These are phyloP conservation scores for Corylus heterophylla DNA, from an alignment of 306 rosid species.

Conservation along the genomic window DNA sequence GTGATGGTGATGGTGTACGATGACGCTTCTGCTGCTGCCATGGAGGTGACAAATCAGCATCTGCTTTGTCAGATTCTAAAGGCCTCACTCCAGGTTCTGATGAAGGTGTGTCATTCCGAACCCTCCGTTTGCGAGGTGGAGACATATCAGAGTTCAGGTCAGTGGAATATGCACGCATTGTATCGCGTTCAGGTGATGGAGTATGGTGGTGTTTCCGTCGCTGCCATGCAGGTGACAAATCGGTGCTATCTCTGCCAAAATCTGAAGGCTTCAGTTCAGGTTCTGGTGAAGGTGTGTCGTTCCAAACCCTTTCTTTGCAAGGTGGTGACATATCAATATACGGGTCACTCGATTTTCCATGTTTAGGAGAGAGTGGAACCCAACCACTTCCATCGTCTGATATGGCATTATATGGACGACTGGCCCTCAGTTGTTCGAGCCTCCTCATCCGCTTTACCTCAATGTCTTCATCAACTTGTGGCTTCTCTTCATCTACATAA, in stretches of 20 bases:
- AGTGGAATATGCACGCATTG: no score
- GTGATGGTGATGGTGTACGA: background rate
- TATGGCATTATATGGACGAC: conserved; percentile 60
- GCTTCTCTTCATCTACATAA: conserved; percentile 64
- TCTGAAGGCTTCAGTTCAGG: conserved; percentile 36
- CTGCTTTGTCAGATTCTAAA: conserved; percentile 25
- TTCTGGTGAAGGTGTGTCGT: conserved; percentile 65
- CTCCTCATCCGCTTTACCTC: conserved; percentile 88
- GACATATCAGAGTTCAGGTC: conserved; percentile 33
- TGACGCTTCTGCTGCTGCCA: conserved; percentile 25
- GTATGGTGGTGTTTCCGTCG: conserved; percentile 30
- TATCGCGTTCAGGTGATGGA: conserved; percentile 4
- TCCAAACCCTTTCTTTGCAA: conserved; percentile 44
- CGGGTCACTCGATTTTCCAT: conserved; percentile 21
- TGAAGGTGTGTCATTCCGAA: conserved; percentile 60
- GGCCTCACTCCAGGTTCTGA: conserved; percentile 45
- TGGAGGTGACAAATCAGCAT: conserved; percentile 57
- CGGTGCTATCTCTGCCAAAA: conserved; percentile 31
- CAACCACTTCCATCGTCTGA: conserved; percentile 98
- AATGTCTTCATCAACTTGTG: conserved; percentile 72
- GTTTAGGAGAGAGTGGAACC: conserved; percentile 63
- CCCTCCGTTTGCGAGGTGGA: conserved; percentile 36
- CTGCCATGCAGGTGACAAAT: conserved; percentile 55
- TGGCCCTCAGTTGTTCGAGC: conserved; percentile 73
- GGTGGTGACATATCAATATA: conserved; percentile 66